phyloP scores from a whole-genome alignment of 768 basidiomycete species.

The Filobasidium floriforme region DNA sequence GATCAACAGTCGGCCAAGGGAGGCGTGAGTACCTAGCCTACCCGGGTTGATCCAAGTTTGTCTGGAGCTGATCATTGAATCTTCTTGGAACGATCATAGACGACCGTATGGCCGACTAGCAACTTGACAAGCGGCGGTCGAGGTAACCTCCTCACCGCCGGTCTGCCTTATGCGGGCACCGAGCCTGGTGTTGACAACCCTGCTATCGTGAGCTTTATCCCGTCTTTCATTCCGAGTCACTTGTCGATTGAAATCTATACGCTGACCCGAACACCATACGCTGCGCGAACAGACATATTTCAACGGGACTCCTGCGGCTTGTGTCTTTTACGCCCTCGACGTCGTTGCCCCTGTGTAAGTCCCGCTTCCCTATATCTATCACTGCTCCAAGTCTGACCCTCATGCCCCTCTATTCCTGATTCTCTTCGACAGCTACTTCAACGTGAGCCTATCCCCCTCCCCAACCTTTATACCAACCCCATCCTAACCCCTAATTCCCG shows the following conservation, averaged over 20 bases:
- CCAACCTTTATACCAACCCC: too few species aligned
- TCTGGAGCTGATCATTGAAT: not conserved
- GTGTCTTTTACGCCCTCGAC: constrained; percentile 21
- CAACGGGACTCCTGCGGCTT: constrained; percentile 20
- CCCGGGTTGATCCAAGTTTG: too few species aligned
- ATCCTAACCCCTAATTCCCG: too few species aligned
- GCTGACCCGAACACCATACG: not conserved
- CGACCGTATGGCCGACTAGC: constrained; percentile 17
- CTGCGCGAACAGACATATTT: constrained; percentile 12
- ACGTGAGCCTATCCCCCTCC: not conserved
- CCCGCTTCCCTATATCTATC: too few species aligned
- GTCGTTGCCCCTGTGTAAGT: constrained; percentile 19
- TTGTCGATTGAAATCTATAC: too few species aligned
- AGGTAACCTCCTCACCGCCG: constrained; percentile 5
- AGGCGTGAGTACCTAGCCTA: constrained; percentile 10
- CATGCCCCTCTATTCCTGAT: too few species aligned
- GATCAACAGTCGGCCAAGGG: constrained; percentile 15
- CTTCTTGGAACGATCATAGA: not conserved
- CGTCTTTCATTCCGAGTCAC: not conserved
- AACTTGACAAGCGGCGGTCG: constrained; percentile 12
- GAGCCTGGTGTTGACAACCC: constrained; percentile 13
- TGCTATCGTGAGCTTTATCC: constrained; percentile 10
- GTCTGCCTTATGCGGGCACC: constrained; percentile 7
- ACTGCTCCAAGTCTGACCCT: too few species aligned
- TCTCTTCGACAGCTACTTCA: constrained; percentile 8